phyloP scores from a whole-genome alignment of 352 stramenopile genomes.

The Pythium monospermum region DNA sequence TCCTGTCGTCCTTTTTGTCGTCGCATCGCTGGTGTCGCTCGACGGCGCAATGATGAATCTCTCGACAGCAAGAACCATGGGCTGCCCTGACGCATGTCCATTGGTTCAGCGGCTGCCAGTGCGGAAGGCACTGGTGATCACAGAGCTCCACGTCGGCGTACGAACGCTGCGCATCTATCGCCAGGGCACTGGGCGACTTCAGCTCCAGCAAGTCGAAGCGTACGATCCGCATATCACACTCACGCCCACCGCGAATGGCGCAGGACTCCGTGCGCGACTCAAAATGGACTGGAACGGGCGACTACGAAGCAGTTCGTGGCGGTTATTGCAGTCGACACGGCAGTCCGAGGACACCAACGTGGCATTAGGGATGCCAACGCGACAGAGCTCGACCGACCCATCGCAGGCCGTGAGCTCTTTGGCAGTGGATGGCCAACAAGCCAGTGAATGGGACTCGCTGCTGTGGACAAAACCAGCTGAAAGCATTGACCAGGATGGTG shows the following conservation, averaged over 20 bases:
- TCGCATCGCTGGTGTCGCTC: constrained; percentile 31
- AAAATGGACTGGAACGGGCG: constrained; percentile 43
- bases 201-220: constrained; percentile 47
- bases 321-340: constrained; percentile 41
- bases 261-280: constrained; percentile 36
- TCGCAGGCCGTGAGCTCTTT: constrained; percentile 34
- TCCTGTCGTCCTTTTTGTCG: constrained; percentile 22
- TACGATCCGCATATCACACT: constrained; percentile 45
- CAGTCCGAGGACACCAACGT: constrained; percentile 61
- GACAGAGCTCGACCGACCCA: constrained; percentile 51
- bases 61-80: constrained; percentile 2
- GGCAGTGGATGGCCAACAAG: constrained; percentile 41
- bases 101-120: constrained; percentile 22
- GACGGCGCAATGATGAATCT: not conserved
- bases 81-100: constrained; percentile 45
- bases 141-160: constrained; percentile 39
- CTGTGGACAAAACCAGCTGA: constrained; percentile 16
- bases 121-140: constrained; percentile 38
- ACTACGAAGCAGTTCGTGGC: constrained; percentile 40
- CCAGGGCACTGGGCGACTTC: constrained; percentile 28
- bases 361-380: constrained; percentile 46
- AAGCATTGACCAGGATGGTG: not conserved
- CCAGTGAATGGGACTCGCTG: constrained; percentile 35
- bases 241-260: constrained; percentile 36
- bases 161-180: constrained; percentile 50